Evolutionary conservation across 1,284 basidiomycete genomes (phyloP), one percentile per base, ranked within the genome.

Genomic region (Apiotrichum mycotoxinovorans): DNA sequence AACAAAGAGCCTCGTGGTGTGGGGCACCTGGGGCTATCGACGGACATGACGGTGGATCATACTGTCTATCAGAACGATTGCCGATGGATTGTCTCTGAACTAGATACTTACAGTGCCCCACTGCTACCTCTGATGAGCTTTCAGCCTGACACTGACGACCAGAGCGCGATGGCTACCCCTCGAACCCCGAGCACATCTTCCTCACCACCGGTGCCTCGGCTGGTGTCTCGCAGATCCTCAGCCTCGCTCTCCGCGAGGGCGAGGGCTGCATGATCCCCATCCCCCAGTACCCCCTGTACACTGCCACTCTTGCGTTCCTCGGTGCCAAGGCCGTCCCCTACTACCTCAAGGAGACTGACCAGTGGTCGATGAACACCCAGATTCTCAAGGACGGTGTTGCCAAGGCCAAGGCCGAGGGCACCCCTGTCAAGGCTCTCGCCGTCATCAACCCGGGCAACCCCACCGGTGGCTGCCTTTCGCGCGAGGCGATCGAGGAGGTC

Each of bases 371-470:
- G n/a, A 87, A 87, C 54, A 81, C 87, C 35, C 70, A 80, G 14
- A 83, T 85, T 48, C 85, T 98, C 67, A 80, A 85, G 57, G 78
- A 80, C 2, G 84, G 87, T 15, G 80, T 98, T 58, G 79, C 83
- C 25, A 83, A 86, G 52, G 89, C 89, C 2, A 79, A 83, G 35
- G 77, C 79, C 58, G 83, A 87, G 11, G 88, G 87, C 56, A 80
- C 82, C 30, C 78, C 79, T 12, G 82, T 89, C 51, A 89, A 87
- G 69, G 91, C 88, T 3, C 83, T 97, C 60, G 93, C 94, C 57
- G 84, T 96, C 67, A 96, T 97, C 81, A 96, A 96, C 80, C 93
- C 93, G 1, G 93, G 93, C 27, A 97, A 97, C 79, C 93, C 94
- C 22, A 96, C 93, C 0, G 94, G 93, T 41, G 84, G 87, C 3